phyloP scores from a whole-genome alignment of 345 rosid genomes.

The Ceriops tagal region DNA sequence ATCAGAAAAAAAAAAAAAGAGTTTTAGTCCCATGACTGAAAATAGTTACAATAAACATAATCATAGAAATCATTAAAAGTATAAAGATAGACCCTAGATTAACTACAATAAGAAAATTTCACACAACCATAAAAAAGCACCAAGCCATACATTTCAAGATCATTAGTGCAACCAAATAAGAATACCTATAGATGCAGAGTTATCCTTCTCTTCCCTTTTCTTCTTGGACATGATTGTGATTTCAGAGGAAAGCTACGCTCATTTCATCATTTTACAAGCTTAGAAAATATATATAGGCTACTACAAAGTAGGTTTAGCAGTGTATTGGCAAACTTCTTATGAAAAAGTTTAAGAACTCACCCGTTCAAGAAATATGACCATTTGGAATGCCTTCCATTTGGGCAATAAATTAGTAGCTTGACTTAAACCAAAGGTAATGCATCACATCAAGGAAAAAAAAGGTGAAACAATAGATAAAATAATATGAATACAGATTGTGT shows the following conservation, averaged over 20 bases:
- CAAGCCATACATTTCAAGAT: too few species aligned
- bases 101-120: too few species aligned
- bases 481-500: not conserved
- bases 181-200: too few species aligned
- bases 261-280: not conserved
- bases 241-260: not conserved
- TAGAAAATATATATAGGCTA: not conserved
- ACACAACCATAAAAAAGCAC: too few species aligned
- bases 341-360: constrained; percentile 37
- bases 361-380: constrained; percentile 77
- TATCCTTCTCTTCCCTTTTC: too few species aligned
- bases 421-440: constrained; percentile 8
- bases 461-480: constrained; percentile 1
- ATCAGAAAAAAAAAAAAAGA: too few species aligned
- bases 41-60: too few species aligned
- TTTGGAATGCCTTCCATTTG: constrained; percentile 93
- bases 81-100: too few species aligned
- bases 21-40: too few species aligned
- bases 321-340: not conserved
- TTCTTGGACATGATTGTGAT: too few species aligned
- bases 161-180: too few species aligned
- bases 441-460: constrained; percentile 1
- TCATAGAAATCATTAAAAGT: too few species aligned
- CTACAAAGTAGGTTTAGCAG: not conserved
- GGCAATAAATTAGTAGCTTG: constrained; percentile 68